Evolutionary conservation across 148 eudicot species (phyloP), one percentile per base, ranked within the genome.

Genomic region (Cornus controversa): DNA sequence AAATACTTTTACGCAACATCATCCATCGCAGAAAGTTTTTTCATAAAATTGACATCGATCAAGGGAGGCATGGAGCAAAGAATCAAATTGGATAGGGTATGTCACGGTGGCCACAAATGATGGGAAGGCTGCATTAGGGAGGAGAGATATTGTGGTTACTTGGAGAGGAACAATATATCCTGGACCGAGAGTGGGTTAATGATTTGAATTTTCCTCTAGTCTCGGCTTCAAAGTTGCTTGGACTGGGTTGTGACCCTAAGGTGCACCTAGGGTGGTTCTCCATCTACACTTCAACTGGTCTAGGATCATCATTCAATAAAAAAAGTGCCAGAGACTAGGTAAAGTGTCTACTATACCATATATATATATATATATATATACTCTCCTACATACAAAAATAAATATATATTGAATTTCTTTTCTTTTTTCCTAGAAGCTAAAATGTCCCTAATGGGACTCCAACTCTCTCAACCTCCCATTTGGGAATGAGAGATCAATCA

Each of bases 161-260:
- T 94, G 98, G 98, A 88, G 98, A 79, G 98, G 98, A 10, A 89
- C 91, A 0, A n/a, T n/a, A n/a, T n/a, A 63, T 94, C 13, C 73
- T 63, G 69, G 83, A 81, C 0, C 29, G 92, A 31, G 98, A 94
- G 45, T 94, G 97, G 98, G 89, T 89, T 24, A 87, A 89, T 78
- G 90, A 92, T 75, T 81, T 92, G 9, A 79, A 90, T 14, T 92
- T 91, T 72, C 6, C n/a, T 10, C 69, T 78, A 29, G 93, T 89
- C 37, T 78, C 90, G 4, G 93, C 84, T 8, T 77, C 90, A 1
- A 65, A 77, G 31, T 79, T 94, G 53, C 62, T 94, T 64, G 94
- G 92, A 4, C n/a, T n/a, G 11, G 40, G 78, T 64, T 72, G 58
- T 67, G 86, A 78, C 47, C 81, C 89, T 37, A 80, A 65, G 83